phyloP scores from a whole-genome alignment of 768 basidiomycete genomes.

The Tylopilus cervinicoccineus region DNA sequence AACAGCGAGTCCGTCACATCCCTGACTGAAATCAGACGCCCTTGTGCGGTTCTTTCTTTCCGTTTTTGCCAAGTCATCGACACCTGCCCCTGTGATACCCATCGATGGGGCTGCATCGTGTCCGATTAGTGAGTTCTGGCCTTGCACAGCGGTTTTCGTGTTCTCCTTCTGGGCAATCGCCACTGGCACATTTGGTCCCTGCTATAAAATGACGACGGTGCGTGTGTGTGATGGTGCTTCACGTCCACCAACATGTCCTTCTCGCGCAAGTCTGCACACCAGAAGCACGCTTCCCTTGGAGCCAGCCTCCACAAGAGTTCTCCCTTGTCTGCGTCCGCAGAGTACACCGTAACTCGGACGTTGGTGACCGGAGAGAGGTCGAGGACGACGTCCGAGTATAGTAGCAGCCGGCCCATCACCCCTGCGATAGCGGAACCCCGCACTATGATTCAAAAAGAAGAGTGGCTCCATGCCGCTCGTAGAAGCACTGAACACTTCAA shows the following conservation, averaged over 20 bases:
- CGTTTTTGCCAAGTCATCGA: conserved; percentile 6
- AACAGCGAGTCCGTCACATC: not conserved
- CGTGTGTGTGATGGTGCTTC: not conserved
- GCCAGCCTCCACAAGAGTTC: conserved; percentile 1
- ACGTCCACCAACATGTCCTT: conserved; percentile 17
- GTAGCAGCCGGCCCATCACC: conserved; percentile 16
- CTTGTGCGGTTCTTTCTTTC: conserved; percentile 1
- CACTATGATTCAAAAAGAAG: conserved; percentile 21
- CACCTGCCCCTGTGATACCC: not conserved
- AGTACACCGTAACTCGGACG: not conserved
- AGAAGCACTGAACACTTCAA: conserved; percentile 29
- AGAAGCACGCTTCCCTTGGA: conserved; percentile 4
- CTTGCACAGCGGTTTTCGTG: conserved; percentile 3
- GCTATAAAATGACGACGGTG: conserved; percentile 14
- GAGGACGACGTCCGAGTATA: conserved; percentile 18
- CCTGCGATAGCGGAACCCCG: conserved; percentile 10
- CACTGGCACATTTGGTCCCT: not conserved
- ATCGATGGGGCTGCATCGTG: conserved; percentile 19
- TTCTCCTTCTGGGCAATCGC: not conserved
- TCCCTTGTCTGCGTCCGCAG: conserved; percentile 12
- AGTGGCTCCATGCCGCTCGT: conserved; percentile 28
- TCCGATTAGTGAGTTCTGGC: not conserved
- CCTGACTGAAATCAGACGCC: not conserved
- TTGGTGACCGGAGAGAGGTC: conserved; percentile 6
- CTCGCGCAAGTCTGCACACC: conserved; percentile 8